Evolutionary conservation across 1,284 basidiomycete species (phyloP), one percentile per base, ranked within the genome.

Genomic region (Ceratorhiza oryzae-sativae): DNA sequence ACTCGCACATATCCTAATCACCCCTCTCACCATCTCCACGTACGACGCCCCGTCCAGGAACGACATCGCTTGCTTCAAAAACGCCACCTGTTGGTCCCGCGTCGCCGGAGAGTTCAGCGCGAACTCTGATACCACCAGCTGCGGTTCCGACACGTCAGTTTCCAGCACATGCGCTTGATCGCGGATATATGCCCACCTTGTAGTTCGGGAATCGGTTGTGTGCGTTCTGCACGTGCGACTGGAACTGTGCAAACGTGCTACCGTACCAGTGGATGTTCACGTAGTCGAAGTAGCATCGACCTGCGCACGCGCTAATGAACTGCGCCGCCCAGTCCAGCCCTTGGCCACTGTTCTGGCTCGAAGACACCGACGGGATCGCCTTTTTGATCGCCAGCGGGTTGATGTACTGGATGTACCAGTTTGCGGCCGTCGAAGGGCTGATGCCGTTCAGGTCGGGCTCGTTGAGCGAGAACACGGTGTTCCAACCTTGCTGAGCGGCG

Each of bases 381-480:
- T 70, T 70, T 12, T 42, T 70, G 20, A 70, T 70, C 6, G 53
- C 41, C 12, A 70, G 53, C 3, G 67, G 67, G 23, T 70, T 70
- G 15, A 70, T 59, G 56, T 61, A 61, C 46, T 71, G 70, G 70
- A 71, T 61, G 36, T 71, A 71, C 70, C 70, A 71, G 45, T 32
- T 42, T 5, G 55, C 67, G 20, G 65, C 65, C 12, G 27, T 34
- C 6, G 18, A 10, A 8, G 65, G 34, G 6, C 23, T 45, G 25
- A 58, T 58, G 3, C 65, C 65, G 53, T 41, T 55, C 36, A 68
- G 42, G 36, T 68, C 65, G 18, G 65, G 65, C 39, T 68, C 65
- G 53, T 68, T 68, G 23, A 68, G 65, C 39, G 65, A 56, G n/a
- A 68, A 58, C 4, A 58, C 65, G 10, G 53, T 58, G 39, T 53